Conservation (phyloP, 352 stramenopile genomes). For the Discostella stelligera region DNA sequence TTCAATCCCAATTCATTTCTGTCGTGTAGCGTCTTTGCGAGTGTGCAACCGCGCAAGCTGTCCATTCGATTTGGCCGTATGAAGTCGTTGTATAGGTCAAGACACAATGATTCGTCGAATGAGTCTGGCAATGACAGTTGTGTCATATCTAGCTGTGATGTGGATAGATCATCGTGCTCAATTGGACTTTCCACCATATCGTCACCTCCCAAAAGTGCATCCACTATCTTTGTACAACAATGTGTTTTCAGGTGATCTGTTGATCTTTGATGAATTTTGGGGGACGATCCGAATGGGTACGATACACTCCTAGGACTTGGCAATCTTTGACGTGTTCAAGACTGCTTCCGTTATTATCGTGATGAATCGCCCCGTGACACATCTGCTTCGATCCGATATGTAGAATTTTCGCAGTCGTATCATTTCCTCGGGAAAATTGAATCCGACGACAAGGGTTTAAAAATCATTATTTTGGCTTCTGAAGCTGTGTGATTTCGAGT, state of each 20-base stretch:
- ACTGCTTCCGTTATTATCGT: neutral
- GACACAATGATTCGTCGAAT: constrained; percentile 37
- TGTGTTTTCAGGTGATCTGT: neutral
- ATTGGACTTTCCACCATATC: constrained; percentile 17
- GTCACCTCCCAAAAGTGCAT: neutral
- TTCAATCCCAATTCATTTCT: constrained; percentile 15
- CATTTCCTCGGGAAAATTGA: neutral
- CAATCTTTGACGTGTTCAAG: too few relatives aligned
- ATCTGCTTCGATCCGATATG: neutral
- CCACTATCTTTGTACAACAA: neutral
- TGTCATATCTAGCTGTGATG: constrained; percentile 20
- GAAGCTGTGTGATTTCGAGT: neutral
- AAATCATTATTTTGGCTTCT: neutral
- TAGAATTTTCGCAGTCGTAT: too few relatives aligned
- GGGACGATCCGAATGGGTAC: too few relatives aligned
- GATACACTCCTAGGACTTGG: too few relatives aligned
- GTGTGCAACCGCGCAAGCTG: neutral
- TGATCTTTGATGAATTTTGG: too few relatives aligned
- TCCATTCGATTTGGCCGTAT: neutral
- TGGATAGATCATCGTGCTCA: constrained; percentile 30
- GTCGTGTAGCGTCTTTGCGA: neutral
- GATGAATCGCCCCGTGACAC: neutral
- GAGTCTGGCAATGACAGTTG: constrained; percentile 36
- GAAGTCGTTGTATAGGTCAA: constrained; percentile 39
- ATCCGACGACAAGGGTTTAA: neutral